Evolutionary conservation across 2,329 filamentous ascomycete genomes (phyloP), one percentile per base, ranked within the genome.

Genomic region (Elsinoe arachidis): DNA sequence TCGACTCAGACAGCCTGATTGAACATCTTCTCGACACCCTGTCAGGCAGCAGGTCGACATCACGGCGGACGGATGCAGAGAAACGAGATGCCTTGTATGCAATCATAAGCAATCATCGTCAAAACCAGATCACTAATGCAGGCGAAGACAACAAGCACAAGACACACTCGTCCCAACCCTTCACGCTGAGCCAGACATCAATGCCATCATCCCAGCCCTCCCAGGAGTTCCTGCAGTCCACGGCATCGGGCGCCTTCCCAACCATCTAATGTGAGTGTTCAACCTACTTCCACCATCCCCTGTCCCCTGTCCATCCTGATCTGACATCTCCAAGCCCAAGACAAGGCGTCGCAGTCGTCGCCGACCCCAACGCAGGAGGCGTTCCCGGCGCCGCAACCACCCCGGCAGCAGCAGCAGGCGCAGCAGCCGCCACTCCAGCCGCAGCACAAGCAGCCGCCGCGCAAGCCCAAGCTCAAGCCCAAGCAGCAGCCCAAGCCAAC

Each of bases 311-410:
- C 17, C 47, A 55, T 14, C 14, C 5, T n/a, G 17, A 19, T 9
- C 39, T 56, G 2, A 53, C 34, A 3, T 26, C 19, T 10, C 19
- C 17, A 10, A 53, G 49, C 7, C 14, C 49, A 14, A 34, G 49
- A 11, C 49, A 53, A 39, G 41, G 52, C 41, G 37, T 59, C 57
- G 52, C 41, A 54, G 44, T 59, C 52, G 44, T 59, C 57, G 39
- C 52, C 52, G 19, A 59, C 51, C 57, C 57, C 49, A 54, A 51
- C 47, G 53, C 47, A 35, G 47, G 41, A 23, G 41, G 41, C 41
- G 21, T 46, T 26, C 41, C 41, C 21, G 30, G 15, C 47, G 54
- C 47, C 37, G 58, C 58, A 43, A 47, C 44, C 17, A 46, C 51
- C 11, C 44, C 35, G 11, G 43, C 19, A n/a, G n/a, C 19, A 17